phyloP scores from a whole-genome alignment of 2,329 filamentous ascomycete species.

The Cytospora leucostoma region DNA sequence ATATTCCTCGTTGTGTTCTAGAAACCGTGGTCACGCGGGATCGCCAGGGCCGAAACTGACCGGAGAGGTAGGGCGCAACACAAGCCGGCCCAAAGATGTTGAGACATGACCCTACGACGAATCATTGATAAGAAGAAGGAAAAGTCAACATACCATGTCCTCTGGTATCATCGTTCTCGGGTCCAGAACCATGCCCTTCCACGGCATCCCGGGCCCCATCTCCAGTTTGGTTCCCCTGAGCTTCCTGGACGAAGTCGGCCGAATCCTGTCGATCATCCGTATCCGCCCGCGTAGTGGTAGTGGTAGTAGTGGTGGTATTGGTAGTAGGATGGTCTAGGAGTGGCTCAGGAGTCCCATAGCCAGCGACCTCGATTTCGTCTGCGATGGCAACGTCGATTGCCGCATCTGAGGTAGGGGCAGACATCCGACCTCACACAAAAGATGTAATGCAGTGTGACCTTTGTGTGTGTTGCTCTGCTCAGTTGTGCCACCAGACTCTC shows the following conservation, averaged over 20 bases:
- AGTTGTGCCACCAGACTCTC: constrained; percentile 16
- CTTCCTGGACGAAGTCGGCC: constrained; percentile 7
- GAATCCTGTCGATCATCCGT: constrained; percentile 6
- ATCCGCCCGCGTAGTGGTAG: constrained; percentile 1
- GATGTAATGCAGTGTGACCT: constrained; percentile 25
- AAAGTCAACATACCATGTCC: constrained; percentile 19
- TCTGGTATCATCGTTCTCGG: constrained; percentile 14
- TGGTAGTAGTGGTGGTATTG: constrained; percentile 9
- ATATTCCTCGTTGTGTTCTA: constrained; percentile 12
- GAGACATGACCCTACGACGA: not conserved
- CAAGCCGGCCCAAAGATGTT: constrained; percentile 9
- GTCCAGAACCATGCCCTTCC: constrained; percentile 18
- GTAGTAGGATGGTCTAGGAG: constrained; percentile 1
- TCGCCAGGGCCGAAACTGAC: too few species aligned
- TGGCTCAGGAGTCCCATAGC: constrained; percentile 9
- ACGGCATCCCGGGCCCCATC: constrained; percentile 10
- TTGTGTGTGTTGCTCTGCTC: constrained; percentile 17
- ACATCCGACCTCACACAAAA: constrained; percentile 26
- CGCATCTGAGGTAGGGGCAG: constrained; percentile 23
- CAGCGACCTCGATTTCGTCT: constrained; percentile 28
- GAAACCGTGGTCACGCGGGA: not conserved
- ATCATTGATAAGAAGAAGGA: not conserved
- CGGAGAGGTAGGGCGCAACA: not conserved
- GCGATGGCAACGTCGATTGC: constrained; percentile 27
- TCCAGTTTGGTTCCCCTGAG: constrained; percentile 14